Conservation (phyloP, 345 rosid species). For the Citrus mangshanensis region DNA sequence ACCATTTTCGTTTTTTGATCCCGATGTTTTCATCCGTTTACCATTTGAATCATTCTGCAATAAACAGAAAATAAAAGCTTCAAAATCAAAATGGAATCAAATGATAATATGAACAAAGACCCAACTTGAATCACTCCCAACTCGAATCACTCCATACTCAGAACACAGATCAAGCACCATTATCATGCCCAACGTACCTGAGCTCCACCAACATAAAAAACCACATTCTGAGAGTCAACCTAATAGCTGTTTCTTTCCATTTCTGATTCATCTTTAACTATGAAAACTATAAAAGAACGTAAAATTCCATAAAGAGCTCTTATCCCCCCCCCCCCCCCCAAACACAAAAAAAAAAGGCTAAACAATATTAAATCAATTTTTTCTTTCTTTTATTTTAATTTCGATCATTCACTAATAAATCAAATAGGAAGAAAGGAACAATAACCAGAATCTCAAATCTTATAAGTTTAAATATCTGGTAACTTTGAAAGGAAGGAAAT, state of each 20-base stretch:
- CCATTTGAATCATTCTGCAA: constrained; percentile 57
- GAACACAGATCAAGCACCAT: neutral
- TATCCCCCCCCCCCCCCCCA: too few species aligned
- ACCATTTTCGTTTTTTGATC: constrained; percentile 48
- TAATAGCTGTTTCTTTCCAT: neutral
- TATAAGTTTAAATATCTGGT: neutral
- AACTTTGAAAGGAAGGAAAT: neutral
- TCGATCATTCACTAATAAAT: neutral
- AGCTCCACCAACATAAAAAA: neutral
- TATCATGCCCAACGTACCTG: neutral
- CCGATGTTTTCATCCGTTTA: constrained; percentile 47
- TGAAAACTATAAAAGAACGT: too few species aligned
- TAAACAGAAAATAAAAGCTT: constrained; percentile 6
- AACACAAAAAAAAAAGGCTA: neutral
- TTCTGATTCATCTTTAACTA: neutral
- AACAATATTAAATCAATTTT: neutral
- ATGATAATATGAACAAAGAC: neutral
- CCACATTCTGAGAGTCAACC: neutral
- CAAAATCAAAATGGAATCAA: neutral
- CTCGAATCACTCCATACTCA: neutral
- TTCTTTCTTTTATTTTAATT: neutral
- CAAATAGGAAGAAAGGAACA: neutral
- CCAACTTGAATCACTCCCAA: neutral
- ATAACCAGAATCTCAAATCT: neutral
- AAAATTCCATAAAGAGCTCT: too few species aligned